Evolutionary conservation across 768 basidiomycete genomes (phyloP).

Genomic region (Lactarius deliciosus): DNA sequence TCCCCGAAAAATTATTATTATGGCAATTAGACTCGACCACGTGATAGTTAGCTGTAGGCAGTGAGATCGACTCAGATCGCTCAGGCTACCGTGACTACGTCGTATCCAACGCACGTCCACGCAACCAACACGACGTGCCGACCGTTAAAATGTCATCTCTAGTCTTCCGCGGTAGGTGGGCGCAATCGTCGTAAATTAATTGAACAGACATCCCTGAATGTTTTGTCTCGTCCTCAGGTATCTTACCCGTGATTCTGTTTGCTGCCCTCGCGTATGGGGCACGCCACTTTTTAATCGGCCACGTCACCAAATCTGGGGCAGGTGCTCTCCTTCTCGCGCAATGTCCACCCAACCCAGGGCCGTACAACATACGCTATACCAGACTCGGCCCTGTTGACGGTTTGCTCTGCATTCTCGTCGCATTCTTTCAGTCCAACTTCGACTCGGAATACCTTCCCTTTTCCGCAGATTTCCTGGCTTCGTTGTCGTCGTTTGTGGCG

Average conservation of each 20-base stretch:
- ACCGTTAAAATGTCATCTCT: constrained; percentile 10
- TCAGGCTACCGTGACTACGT: too few relatives aligned
- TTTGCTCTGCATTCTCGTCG: constrained; percentile 23
- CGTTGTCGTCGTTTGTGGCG: constrained; percentile 13
- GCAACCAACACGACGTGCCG: background rate
- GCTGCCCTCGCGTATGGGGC: constrained; percentile 15
- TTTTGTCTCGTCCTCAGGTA: background rate
- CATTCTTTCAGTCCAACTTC: constrained; percentile 25
- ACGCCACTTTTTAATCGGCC: constrained; percentile 20
- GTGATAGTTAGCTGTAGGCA: background rate
- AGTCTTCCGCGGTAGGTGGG: constrained; percentile 13
- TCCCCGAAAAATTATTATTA: background rate
- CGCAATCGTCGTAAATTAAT: background rate
- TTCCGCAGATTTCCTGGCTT: constrained; percentile 16
- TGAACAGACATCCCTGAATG: background rate
- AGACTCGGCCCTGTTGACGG: constrained; percentile 11
- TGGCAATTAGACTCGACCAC: background rate
- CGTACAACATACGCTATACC: constrained; percentile 22
- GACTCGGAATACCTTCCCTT: constrained; percentile 15
- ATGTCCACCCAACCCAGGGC: constrained; percentile 26
- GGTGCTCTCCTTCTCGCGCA: background rate
- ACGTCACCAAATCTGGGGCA: constrained; percentile 25
- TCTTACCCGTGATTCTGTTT: constrained; percentile 24
- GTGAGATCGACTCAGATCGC: background rate
- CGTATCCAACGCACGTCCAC: background rate